Base-by-base conservation (phyloP, 768 basidiomycete species). In the Boletus reticuloceps region DNA sequence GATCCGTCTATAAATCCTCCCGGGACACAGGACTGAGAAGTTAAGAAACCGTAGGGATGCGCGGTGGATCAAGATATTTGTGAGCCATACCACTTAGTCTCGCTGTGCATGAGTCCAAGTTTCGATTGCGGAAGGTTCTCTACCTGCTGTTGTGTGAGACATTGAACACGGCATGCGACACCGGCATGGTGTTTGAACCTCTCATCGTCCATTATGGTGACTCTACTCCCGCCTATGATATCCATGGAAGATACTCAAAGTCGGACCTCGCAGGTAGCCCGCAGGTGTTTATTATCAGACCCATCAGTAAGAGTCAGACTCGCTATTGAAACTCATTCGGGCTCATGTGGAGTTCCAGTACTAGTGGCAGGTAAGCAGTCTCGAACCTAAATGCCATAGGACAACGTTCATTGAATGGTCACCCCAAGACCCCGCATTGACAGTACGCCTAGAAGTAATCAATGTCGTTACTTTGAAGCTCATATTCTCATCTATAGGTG, bases 91-190 rank as follows among this genome's bases (percentile, higher is more conserved):
- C 5, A 17, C 39, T 40, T 27, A 14, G 20, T 20, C 27, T 47
- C 20, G 13, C 38, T 39, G 9, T 11, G 19, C 25, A 13, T 22
- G 3, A 5, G 20, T 22, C 20, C 10, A 3, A 44, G 16, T 29
- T 16, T 37, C 6, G 9, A 45, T 39, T n/a, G 31, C 14, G 12
- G 17, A 52, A 82, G 77, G 75, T 80, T 40, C 50, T 59, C 43
- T 50, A 75, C 31, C 67, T 82, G 2, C 72, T 82, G 49, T 16
- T 79, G 8, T 76, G 74, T 32, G 82, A 83, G 64, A 80, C 79
- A 0, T 55, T 77, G 37, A 81, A 81, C 55, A 72, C 76, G 3
- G 61, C 70, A 4, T 82, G 80, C 60, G 75, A 79, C 31, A 68
- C 77, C 17, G 58, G 72, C 2, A 79, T 80, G 58, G 57, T 82